Evolutionary conservation across 257 asterid genomes (phyloP).

Genomic region (Ballota nigra): DNA sequence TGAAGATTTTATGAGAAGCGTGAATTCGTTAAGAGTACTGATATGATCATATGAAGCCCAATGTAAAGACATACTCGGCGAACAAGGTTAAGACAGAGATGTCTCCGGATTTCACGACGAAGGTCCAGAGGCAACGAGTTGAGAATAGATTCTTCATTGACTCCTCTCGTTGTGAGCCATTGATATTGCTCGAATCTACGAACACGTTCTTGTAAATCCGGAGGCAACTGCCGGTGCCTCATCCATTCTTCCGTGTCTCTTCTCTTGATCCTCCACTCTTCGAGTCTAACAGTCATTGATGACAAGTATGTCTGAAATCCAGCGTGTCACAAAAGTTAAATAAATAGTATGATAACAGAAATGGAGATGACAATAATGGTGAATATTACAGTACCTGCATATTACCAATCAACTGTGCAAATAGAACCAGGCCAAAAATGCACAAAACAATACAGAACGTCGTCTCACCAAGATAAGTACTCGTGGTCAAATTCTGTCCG

Average conservation of each 20-base stretch:
- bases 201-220: conserved; percentile 82
- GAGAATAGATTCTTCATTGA: conserved; percentile 74
- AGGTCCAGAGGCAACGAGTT: conserved; percentile 82
- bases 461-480: conserved; percentile 92
- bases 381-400: conserved; percentile 64
- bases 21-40: no score
- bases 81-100: conserved; percentile 95
- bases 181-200: conserved; percentile 76
- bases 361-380: background rate
- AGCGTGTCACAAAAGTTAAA: background rate
- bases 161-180: conserved; percentile 97
- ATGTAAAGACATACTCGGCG: conserved; percentile 62
- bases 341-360: background rate
- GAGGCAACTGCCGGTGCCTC: conserved; percentile 96
- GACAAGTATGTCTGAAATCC: conserved; percentile 67
- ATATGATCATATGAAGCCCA: background rate
- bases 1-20: background rate
- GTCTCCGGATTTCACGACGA: conserved; percentile 89
- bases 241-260: conserved; percentile 98
- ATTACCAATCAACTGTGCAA: conserved; percentile 87
- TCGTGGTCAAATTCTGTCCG: conserved; percentile 81
- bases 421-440: conserved; percentile 75
- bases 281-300: conserved; percentile 92
- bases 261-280: conserved; percentile 91
- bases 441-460: conserved; percentile 62